Percentiles rank a stretch among this genome's conserved stretches.
Evolutionary conservation across 176 grass and related monocot species (phyloP).

Genomic region (Microstegium vimineum): DNA sequence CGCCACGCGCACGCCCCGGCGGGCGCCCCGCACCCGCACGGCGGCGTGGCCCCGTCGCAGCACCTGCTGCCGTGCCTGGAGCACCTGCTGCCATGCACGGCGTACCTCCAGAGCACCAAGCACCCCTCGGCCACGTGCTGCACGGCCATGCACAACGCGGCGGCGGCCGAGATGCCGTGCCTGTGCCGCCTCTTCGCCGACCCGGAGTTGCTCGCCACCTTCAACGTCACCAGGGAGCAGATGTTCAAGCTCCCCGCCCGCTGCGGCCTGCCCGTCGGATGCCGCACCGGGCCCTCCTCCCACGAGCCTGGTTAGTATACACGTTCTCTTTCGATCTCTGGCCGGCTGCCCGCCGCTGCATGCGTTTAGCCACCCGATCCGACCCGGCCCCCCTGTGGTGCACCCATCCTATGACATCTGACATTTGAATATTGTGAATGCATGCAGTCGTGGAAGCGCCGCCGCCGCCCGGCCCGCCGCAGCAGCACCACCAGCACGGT

Average conservation of each 20-base stretch:
- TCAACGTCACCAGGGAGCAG: slow-evolving; percentile 45
- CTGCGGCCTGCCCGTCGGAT: slow-evolving; percentile 31
- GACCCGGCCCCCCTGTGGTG: no score
- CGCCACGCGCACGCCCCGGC: neutral
- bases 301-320: slow-evolving; percentile 32
- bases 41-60: neutral
- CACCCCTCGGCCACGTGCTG: slow-evolving; percentile 40
- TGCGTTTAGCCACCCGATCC: neutral
- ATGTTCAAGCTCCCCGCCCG: slow-evolving; percentile 34
- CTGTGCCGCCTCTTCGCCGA: slow-evolving; percentile 45
- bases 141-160: slow-evolving; percentile 27
- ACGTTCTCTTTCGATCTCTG: neutral
- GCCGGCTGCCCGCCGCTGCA: neutral
- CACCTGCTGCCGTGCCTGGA: slow-evolving; percentile 48
- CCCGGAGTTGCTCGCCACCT: slow-evolving; percentile 39
- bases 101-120: slow-evolving; percentile 25
- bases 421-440: neutral
- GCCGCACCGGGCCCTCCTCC: neutral
- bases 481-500: neutral
- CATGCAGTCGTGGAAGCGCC: slow-evolving; percentile 41
- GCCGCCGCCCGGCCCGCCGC: neutral
- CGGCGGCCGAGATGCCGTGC: slow-evolving; percentile 32
- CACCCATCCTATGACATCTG: neutral
- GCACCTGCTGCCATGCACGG: slow-evolving; percentile 41
- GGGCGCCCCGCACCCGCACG: neutral